Conservation (phyloP, 306 rosid genomes). For the Vachellia pachyceras region DNA sequence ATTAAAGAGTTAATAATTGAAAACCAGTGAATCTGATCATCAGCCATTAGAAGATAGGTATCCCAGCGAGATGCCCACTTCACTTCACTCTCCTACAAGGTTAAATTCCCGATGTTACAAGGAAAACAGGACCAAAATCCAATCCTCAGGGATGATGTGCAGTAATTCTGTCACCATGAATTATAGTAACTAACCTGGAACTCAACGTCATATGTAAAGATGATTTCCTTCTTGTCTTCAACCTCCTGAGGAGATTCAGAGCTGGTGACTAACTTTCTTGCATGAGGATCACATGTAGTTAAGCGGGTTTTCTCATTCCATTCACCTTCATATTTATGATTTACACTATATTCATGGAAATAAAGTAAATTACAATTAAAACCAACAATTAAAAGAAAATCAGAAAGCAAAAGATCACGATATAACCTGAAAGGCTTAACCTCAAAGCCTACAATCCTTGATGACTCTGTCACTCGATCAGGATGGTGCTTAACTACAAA, state of each 20-base stretch:
- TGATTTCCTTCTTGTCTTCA: constrained; percentile 70
- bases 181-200: constrained; percentile 55
- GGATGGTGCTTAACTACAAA: constrained; percentile 64
- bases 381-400: neutral
- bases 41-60: constrained; percentile 80
- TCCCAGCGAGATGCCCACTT: constrained; percentile 89
- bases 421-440: constrained; percentile 72
- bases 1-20: constrained; percentile 75
- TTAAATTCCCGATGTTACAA: constrained; percentile 21
- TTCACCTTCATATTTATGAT: constrained; percentile 64
- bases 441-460: constrained; percentile 82
- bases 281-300: constrained; percentile 76
- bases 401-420: constrained; percentile 23
- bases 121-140: constrained; percentile 14
- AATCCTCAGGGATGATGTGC: neutral
- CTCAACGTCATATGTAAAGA: constrained; percentile 75
- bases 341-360: constrained; percentile 51
- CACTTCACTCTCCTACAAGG: constrained; percentile 64
- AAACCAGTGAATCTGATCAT: constrained; percentile 85
- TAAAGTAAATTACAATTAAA: constrained; percentile 15
- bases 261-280: constrained; percentile 53
- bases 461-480: constrained; percentile 56
- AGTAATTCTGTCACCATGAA: neutral
- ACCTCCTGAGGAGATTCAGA: constrained; percentile 76
- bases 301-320: constrained; percentile 59